Evolutionary conservation across 306 rosid species (phyloP).

Genomic region (Prunus kanzakura): DNA sequence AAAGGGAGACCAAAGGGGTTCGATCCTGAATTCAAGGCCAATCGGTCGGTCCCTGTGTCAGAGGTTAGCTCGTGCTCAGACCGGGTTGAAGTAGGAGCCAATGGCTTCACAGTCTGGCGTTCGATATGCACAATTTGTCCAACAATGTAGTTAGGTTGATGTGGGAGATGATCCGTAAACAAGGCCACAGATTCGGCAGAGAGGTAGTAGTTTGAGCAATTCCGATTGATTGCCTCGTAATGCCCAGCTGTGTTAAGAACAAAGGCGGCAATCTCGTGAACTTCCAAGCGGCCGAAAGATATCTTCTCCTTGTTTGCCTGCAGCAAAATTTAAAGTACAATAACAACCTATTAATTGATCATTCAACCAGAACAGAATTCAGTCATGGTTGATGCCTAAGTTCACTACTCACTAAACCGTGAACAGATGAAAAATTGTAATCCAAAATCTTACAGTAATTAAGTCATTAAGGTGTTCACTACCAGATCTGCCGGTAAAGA

Average conservation of each 20-base stretch:
- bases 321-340: slow-evolving; percentile 27
- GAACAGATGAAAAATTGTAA: no score
- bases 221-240: slow-evolving; percentile 83
- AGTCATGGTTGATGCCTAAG: not conserved
- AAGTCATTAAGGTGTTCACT: no score
- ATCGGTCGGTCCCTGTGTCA: slow-evolving; percentile 58
- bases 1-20: slow-evolving; percentile 90
- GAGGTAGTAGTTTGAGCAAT: slow-evolving; percentile 73
- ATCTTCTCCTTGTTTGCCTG: slow-evolving; percentile 98
- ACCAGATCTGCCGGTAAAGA: not conserved
- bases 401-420: not conserved
- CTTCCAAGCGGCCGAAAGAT: slow-evolving; percentile 78
- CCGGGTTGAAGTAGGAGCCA: slow-evolving; percentile 20
- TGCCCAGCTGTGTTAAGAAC: slow-evolving; percentile 72
- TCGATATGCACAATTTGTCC: slow-evolving; percentile 99
- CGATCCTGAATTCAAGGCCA: slow-evolving; percentile 96
- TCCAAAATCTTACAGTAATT: not conserved
- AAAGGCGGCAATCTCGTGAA: slow-evolving; percentile 91
- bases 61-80: slow-evolving; percentile 46
- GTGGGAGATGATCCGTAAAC: slow-evolving; percentile 72
- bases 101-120: slow-evolving; percentile 67
- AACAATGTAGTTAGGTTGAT: slow-evolving; percentile 84
- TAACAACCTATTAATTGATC: not conserved
- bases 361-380: not conserved
- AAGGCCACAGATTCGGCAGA: slow-evolving; percentile 90